Conservation (phyloP, 768 basidiomycete genomes). For the Tricholoma hemisulphureum region DNA sequence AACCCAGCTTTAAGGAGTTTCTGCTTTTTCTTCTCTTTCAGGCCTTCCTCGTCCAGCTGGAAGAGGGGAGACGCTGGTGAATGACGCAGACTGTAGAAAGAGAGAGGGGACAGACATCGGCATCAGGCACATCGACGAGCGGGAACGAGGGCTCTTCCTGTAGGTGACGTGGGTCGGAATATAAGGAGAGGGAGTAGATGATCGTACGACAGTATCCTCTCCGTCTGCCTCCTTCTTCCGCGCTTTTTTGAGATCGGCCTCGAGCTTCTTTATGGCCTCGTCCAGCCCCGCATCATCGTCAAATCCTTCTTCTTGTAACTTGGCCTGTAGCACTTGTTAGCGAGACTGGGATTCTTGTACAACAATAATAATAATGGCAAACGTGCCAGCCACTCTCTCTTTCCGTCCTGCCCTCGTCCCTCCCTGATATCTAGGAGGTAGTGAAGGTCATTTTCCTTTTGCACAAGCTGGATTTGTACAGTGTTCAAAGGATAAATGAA, state of each 20-base stretch:
- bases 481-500: background rate
- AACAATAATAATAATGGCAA: background rate
- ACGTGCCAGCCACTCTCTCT: slow-evolving; percentile 74
- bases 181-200: background rate
- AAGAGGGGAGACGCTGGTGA: background rate
- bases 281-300: slow-evolving; percentile 78
- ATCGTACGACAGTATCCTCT: slow-evolving; percentile 55
- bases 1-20: slow-evolving; percentile 90
- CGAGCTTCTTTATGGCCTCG: slow-evolving; percentile 82
- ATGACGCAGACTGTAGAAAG: background rate
- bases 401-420: slow-evolving; percentile 53
- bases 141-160: slow-evolving; percentile 88
- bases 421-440: slow-evolving; percentile 66
- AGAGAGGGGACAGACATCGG: slow-evolving; percentile 56
- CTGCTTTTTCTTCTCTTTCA: slow-evolving; percentile 95
- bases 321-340: slow-evolving; percentile 39
- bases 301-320: slow-evolving; percentile 66
- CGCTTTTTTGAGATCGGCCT: slow-evolving; percentile 69
- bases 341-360: background rate
- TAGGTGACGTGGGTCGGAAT: background rate
- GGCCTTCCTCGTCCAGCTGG: slow-evolving; percentile 82
- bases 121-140: slow-evolving; percentile 88
- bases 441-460: slow-evolving; percentile 76
- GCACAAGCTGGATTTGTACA: slow-evolving; percentile 48
- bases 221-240: slow-evolving; percentile 81